Evolutionary conservation across 2,329 filamentous ascomycete genomes (phyloP).

Genomic region (Colletotrichum sp.): DNA sequence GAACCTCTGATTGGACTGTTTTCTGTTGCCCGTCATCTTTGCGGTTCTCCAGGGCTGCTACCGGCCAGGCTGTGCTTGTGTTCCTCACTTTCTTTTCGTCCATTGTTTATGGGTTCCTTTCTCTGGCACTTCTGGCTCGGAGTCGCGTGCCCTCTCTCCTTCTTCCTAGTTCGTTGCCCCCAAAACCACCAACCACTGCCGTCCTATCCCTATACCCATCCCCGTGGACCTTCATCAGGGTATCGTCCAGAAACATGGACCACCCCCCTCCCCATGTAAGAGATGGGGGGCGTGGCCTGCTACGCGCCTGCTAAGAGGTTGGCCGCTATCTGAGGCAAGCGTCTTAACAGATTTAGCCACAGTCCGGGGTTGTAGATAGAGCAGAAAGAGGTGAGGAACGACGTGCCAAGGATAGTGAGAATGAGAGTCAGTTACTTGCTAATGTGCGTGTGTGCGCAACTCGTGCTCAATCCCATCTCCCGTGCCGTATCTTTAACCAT

Average conservation of each 20-base stretch:
- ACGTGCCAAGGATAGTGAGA: slow-evolving; percentile 6
- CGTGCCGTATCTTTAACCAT: background rate
- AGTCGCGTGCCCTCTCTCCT: slow-evolving; percentile 19
- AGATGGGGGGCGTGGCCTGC: slow-evolving; percentile 4
- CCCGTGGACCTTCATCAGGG: background rate
- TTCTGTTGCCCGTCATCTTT: background rate
- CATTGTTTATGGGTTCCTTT: background rate
- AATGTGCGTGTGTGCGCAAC: background rate
- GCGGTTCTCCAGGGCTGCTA: background rate
- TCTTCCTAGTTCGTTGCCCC: background rate
- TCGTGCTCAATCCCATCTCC: background rate
- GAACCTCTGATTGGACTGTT: slow-evolving; percentile 2
- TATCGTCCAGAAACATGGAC: background rate
- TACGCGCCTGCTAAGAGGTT: slow-evolving; percentile 7
- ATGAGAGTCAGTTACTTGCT: slow-evolving; percentile 7
- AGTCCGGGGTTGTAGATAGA: slow-evolving; percentile 12
- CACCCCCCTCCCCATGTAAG: background rate
- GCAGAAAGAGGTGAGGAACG: background rate
- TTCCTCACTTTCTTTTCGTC: background rate
- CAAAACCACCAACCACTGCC: background rate
- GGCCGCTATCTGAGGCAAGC: slow-evolving; percentile 1
- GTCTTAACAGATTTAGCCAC: background rate
- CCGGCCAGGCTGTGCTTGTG: background rate
- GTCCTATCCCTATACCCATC: background rate
- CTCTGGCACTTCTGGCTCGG: slow-evolving; percentile 3